Evolutionary conservation across 2,329 filamentous ascomycete species (phyloP).

Genomic region (Alternaria dauci): DNA sequence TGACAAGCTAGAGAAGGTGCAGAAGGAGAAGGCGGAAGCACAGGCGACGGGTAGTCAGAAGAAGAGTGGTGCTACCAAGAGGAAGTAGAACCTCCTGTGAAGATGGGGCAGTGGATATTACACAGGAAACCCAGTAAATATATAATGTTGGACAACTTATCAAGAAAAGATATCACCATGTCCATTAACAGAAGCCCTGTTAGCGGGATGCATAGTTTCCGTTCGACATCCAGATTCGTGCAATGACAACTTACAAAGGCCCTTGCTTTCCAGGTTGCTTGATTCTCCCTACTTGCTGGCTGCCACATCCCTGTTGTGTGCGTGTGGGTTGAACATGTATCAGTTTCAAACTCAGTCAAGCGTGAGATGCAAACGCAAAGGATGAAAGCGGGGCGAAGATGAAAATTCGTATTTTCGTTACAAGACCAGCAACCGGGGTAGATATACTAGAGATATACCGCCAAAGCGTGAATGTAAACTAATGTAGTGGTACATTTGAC

Average conservation of each 20-base stretch:
- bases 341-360: not conserved
- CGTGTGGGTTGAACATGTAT: not conserved
- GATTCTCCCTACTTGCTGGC: not conserved
- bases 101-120: not conserved
- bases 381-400: not conserved
- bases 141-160: not conserved
- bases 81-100: slow-evolving; percentile 30
- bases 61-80: slow-evolving; percentile 41
- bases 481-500: not conserved
- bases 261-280: not conserved
- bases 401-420: not conserved
- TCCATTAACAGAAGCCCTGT: no score
- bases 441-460: not conserved
- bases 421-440: not conserved
- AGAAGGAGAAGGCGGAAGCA: slow-evolving; percentile 26
- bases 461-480: not conserved
- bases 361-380: not conserved
- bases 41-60: slow-evolving; percentile 37
- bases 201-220: no score
- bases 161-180: not conserved
- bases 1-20: slow-evolving; percentile 24
- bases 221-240: not conserved
- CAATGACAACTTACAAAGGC: not conserved
- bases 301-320: not conserved
- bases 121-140: not conserved